Conservation (phyloP, 1,284 basidiomycete genomes). For the Gymnopus androsaceus region DNA sequence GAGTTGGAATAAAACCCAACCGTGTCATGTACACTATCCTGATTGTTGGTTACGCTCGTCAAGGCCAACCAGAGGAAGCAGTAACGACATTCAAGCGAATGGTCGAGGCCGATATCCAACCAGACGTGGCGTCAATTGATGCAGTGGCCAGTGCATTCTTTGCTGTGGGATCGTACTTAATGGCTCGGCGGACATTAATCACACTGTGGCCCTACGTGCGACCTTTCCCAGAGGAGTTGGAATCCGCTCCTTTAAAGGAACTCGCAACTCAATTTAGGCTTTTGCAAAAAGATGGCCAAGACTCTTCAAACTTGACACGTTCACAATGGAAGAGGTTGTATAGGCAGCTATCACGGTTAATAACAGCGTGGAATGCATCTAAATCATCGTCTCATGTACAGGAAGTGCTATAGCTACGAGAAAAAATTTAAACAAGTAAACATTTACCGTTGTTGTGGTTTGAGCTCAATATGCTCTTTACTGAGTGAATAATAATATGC, state of each 20-base stretch:
- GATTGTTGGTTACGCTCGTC: constrained; percentile 63
- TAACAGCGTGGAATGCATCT: constrained; percentile 23
- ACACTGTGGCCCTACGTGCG: constrained; percentile 66
- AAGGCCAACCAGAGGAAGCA: constrained; percentile 55
- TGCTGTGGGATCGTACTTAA: constrained; percentile 48
- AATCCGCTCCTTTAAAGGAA: constrained; percentile 41
- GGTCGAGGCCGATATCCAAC: constrained; percentile 58
- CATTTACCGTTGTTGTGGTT: too few relatives aligned
- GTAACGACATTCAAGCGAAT: constrained; percentile 60
- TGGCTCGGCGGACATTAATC: constrained; percentile 55
- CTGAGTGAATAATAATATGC: neutral
- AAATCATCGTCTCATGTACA: constrained; percentile 20
- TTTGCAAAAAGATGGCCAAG: constrained; percentile 29
- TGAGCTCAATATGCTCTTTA: too few relatives aligned
- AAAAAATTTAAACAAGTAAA: constrained; percentile 1
- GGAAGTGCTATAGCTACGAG: neutral
- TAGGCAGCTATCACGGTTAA: constrained; percentile 23
- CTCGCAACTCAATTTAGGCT: constrained; percentile 48
- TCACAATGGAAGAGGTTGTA: constrained; percentile 33
- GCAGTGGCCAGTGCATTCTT: constrained; percentile 70
- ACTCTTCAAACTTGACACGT: constrained; percentile 26
- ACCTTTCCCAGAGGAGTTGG: constrained; percentile 55
- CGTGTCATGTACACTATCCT: constrained; percentile 74
- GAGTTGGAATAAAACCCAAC: constrained; percentile 53
- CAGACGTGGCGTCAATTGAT: constrained; percentile 68